Percentiles rank a stretch among this genome's conserved stretches.
phyloP scores from a whole-genome alignment of 768 basidiomycete genomes.

The Mycena galericulata region DNA sequence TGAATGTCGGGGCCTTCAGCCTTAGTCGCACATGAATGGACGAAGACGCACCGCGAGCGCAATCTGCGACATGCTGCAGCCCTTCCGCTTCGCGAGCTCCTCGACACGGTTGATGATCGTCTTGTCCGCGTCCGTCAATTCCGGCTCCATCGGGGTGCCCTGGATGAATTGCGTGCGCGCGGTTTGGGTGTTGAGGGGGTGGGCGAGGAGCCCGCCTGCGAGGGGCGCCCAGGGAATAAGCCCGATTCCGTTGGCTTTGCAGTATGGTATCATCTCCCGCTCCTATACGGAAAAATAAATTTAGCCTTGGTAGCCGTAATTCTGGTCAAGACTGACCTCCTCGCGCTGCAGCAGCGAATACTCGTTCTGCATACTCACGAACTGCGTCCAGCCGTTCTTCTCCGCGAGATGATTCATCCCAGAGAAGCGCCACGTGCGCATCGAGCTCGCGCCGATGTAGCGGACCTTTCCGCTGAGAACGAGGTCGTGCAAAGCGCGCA shows the following conservation, averaged over 20 bases:
- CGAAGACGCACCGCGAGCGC: slow-evolving; percentile 47
- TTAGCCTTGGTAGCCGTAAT: too few relatives aligned
- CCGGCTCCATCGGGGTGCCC: slow-evolving; percentile 36
- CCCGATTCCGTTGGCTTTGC: slow-evolving; percentile 62
- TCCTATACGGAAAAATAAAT: slow-evolving; percentile 45
- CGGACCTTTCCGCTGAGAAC: slow-evolving; percentile 52
- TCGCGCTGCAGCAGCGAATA: slow-evolving; percentile 66
- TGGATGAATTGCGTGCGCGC: slow-evolving; percentile 27
- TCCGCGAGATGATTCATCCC: slow-evolving; percentile 58
- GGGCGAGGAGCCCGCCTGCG: slow-evolving; percentile 50
- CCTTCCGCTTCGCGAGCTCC: slow-evolving; percentile 55
- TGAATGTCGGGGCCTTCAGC: background rate
- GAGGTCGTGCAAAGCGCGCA: slow-evolving; percentile 60
- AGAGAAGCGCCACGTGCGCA: slow-evolving; percentile 60
- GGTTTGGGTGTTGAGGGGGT: slow-evolving; percentile 47
- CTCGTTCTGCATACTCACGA: slow-evolving; percentile 67
- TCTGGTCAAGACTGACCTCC: slow-evolving; percentile 44
- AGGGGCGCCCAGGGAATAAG: slow-evolving; percentile 66
- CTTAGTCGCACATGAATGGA: background rate
- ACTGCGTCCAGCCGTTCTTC: slow-evolving; percentile 61
- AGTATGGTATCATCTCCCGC: slow-evolving; percentile 59
- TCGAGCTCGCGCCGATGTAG: slow-evolving; percentile 60
- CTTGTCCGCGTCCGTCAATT: slow-evolving; percentile 41
- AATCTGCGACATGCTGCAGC: slow-evolving; percentile 58
- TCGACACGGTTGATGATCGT: slow-evolving; percentile 53